A percentile compares a stretch with the other conserved stretches of the same genome.
phyloP scores from a whole-genome alignment of 768 basidiomycete species.

The Macrocybe gigantea region DNA sequence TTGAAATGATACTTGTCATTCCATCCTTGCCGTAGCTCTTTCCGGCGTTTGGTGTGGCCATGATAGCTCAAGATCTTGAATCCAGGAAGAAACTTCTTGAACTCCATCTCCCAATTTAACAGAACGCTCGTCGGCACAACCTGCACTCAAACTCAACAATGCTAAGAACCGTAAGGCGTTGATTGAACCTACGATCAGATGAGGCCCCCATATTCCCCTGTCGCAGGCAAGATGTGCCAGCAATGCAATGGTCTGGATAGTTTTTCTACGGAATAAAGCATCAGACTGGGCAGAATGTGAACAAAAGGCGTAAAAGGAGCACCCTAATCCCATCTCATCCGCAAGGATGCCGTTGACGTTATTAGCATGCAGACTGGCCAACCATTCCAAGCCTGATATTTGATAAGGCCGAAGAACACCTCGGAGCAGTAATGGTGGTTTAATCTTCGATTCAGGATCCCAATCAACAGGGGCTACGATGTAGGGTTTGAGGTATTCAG shows the following conservation, averaged over 20 bases:
- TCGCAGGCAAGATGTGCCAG: constrained; percentile 91
- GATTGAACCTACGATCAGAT: constrained; percentile 61
- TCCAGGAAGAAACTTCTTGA: constrained; percentile 91
- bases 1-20: constrained; percentile 86
- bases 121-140: constrained; percentile 92
- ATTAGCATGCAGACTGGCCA: constrained; percentile 79
- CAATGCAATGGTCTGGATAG: constrained; percentile 93
- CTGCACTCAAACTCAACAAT: constrained; percentile 27
- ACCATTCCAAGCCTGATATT: constrained; percentile 90
- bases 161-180: background rate
- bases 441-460: constrained; percentile 52
- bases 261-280: constrained; percentile 53
- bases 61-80: constrained; percentile 88
- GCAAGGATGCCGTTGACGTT: constrained; percentile 81
- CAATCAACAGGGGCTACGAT: constrained; percentile 70
- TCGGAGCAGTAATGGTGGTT: constrained; percentile 70
- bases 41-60: constrained; percentile 82
- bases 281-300: background rate
- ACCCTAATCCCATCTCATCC: constrained; percentile 96
- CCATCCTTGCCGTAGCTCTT: constrained; percentile 89
- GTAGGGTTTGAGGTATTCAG: constrained; percentile 59
- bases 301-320: constrained; percentile 18
- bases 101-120: constrained; percentile 96
- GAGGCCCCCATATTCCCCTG: constrained; percentile 87
- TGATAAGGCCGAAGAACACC: constrained; percentile 91